phyloP scores from a whole-genome alignment of 2,329 filamentous ascomycete species.

The Penicillium sp. region DNA sequence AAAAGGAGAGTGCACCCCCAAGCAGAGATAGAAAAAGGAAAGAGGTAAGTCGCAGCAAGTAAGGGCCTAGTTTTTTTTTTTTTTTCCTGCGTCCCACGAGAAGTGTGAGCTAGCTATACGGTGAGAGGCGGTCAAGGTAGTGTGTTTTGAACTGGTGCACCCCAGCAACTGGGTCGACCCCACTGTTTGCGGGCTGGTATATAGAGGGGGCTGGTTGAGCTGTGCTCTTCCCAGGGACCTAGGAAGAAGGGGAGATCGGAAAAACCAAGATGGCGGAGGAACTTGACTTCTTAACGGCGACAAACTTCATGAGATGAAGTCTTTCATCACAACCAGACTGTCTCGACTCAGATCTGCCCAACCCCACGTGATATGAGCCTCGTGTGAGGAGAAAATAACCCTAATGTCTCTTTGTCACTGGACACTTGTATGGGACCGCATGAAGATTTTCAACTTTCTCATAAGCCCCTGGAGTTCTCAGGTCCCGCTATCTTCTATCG shows the following conservation, averaged over 20 bases:
- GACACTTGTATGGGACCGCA: background rate
- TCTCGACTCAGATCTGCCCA: background rate
- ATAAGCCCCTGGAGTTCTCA: background rate
- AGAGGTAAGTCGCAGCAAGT: constrained; percentile 3
- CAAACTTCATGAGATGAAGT: background rate
- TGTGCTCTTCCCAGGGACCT: constrained; percentile 1
- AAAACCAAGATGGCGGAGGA: background rate
- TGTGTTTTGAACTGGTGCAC: constrained; percentile 17
- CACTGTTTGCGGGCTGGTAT: constrained; percentile 23
- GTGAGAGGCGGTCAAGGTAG: constrained; percentile 24
- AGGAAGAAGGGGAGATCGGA: background rate
- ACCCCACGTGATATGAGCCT: background rate
- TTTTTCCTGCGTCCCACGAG: constrained; percentile 4
- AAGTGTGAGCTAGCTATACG: constrained; percentile 15
- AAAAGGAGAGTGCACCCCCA: constrained; percentile 1
- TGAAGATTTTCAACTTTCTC: background rate
- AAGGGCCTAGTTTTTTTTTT: constrained; percentile 15
- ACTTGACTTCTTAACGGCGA: background rate
- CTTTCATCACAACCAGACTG: background rate
- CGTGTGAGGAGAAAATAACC: background rate
- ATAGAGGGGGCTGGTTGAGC: constrained; percentile 13
- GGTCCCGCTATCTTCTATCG: background rate
- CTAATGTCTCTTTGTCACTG: background rate
- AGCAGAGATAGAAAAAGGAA: constrained; percentile 1
- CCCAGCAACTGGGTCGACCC: constrained; percentile 24